These are phyloP conservation scores for Geotrichum fermentans DNA, from an alignment of 1,139 yeast genomes.

Conservation along the genomic window DNA sequence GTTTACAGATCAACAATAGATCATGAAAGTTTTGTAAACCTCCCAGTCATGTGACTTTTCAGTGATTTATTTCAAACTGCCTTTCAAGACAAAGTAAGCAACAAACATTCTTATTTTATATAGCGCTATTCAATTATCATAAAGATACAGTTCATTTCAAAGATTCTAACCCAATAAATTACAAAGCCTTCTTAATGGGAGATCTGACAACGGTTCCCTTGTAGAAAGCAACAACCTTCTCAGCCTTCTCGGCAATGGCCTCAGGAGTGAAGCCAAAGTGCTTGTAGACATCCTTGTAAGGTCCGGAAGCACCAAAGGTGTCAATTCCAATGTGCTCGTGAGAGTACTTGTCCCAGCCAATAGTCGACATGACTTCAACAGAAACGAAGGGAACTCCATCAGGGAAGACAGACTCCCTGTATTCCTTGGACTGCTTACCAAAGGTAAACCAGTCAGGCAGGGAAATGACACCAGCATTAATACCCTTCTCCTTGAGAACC, in stretches of 20 bases:
- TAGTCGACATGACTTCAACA: slow-evolving; percentile 87
- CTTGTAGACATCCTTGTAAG: slow-evolving; percentile 77
- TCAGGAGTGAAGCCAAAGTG: slow-evolving; percentile 88
- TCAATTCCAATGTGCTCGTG: slow-evolving; percentile 96
- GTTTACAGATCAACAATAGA: too few species aligned
- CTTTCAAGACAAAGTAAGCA: too few species aligned
- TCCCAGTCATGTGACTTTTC: too few species aligned
- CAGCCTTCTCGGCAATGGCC: slow-evolving; percentile 84
- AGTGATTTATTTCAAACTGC: too few species aligned
- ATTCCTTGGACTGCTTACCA: slow-evolving; percentile 74
- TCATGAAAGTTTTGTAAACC: too few species aligned
- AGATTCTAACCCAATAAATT: slow-evolving; percentile 2
- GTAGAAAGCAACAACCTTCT: slow-evolving; percentile 75
- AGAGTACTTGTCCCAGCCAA: slow-evolving; percentile 93
- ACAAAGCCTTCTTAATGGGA: slow-evolving; percentile 76
- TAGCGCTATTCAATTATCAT: too few species aligned
- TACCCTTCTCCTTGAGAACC: slow-evolving; percentile 59
- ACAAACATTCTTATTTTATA: too few species aligned
- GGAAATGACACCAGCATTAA: slow-evolving; percentile 79
- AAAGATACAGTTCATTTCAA: neutral
- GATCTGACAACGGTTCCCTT: slow-evolving; percentile 67
- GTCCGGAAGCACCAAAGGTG: slow-evolving; percentile 97
- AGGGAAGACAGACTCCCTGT: slow-evolving; percentile 83
- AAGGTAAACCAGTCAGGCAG: slow-evolving; percentile 91
- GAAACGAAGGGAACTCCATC: slow-evolving; percentile 92